Percentiles rank a stretch among this genome's conserved stretches.
Evolutionary conservation across 306 rosid genomes (phyloP).

Genomic region (Betula pendula): DNA sequence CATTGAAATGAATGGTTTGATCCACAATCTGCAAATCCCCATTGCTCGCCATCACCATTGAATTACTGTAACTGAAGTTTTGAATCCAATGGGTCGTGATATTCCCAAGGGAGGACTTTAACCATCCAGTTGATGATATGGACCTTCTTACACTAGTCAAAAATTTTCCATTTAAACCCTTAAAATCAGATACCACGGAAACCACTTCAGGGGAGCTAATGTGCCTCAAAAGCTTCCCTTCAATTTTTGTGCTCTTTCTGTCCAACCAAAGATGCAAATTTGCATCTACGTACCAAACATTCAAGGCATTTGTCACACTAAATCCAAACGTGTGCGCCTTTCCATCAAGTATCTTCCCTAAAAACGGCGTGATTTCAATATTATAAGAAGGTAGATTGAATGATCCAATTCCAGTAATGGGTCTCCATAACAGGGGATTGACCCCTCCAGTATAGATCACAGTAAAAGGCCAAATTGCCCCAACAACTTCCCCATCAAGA

Average conservation of each 20-base stretch:
- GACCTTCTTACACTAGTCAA: slow-evolving; percentile 53
- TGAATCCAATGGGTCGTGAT: slow-evolving; percentile 61
- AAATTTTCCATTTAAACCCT: slow-evolving; percentile 71
- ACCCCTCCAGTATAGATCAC: slow-evolving; percentile 88
- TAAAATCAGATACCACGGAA: slow-evolving; percentile 45
- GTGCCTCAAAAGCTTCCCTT: slow-evolving; percentile 54
- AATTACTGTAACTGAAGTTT: slow-evolving; percentile 48
- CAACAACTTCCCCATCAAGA: slow-evolving; percentile 63
- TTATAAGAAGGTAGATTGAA: slow-evolving; percentile 86
- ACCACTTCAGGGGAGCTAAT: slow-evolving; percentile 44
- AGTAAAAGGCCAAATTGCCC: slow-evolving; percentile 85
- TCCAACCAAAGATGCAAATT: slow-evolving; percentile 94
- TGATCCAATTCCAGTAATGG: slow-evolving; percentile 82
- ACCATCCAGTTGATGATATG: slow-evolving; percentile 64
- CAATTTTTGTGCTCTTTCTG: slow-evolving; percentile 41
- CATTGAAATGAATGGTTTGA: slow-evolving; percentile 54
- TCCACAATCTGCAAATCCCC: slow-evolving; percentile 60
- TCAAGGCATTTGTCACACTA: slow-evolving; percentile 76
- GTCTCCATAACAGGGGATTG: slow-evolving; percentile 92
- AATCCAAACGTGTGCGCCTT: slow-evolving; percentile 59
- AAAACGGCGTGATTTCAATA: slow-evolving; percentile 79
- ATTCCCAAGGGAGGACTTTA: slow-evolving; percentile 71
- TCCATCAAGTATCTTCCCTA: slow-evolving; percentile 72
- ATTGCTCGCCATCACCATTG: slow-evolving; percentile 51
- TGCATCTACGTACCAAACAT: slow-evolving; percentile 87